phyloP scores from a whole-genome alignment of 345 rosid species.

The Aquilaria sinensis region DNA sequence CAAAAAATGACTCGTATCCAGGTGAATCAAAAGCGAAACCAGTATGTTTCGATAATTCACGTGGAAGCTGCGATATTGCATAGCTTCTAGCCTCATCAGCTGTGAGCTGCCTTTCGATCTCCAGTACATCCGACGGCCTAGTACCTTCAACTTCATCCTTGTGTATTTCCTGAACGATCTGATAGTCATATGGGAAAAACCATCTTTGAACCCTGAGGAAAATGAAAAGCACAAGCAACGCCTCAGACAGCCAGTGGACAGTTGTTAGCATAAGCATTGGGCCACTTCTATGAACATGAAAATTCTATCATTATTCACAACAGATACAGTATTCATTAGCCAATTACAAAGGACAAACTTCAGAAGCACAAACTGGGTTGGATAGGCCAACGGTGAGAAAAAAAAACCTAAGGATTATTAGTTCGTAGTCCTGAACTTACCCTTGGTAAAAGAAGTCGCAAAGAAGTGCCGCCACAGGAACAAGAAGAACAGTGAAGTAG shows the following conservation, averaged over 20 bases:
- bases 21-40: slow-evolving; percentile 99
- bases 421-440: slow-evolving; percentile 27
- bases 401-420: no score
- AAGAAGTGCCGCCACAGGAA: slow-evolving; percentile 83
- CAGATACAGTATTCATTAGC: no score
- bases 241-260: no score
- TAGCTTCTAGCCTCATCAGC: slow-evolving; percentile 78
- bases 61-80: slow-evolving; percentile 77
- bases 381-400: no score
- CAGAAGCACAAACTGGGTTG: no score
- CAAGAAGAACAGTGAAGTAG: slow-evolving; percentile 68
- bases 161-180: slow-evolving; percentile 89
- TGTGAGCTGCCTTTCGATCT: slow-evolving; percentile 55
- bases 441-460: slow-evolving; percentile 91
- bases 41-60: slow-evolving; percentile 82
- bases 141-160: slow-evolving; percentile 52
- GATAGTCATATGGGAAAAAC: slow-evolving; percentile 96
- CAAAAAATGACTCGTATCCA: slow-evolving; percentile 96
- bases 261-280: no score
- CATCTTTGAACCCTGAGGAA: slow-evolving; percentile 73
- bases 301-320: no score
- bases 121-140: slow-evolving; percentile 35
- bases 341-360: no score
- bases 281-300: no score
- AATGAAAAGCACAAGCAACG: background rate